These are phyloP conservation scores for Nakazawaea ishiwadae DNA, from an alignment of 805 yeast species.

Conservation along the genomic window DNA sequence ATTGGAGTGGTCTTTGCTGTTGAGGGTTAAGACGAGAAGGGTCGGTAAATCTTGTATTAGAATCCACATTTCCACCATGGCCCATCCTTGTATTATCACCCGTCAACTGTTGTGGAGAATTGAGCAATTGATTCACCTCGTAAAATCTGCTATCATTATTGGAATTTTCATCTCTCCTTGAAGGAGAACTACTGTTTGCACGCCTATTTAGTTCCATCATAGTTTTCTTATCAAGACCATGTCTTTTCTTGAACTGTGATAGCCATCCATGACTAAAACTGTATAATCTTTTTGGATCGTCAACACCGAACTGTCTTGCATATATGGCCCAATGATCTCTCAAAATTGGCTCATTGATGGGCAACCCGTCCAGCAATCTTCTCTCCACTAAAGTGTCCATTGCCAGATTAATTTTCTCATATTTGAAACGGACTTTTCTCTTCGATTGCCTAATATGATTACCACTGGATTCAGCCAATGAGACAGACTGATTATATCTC, in stretches of 20 bases:
- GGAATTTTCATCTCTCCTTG: conserved; percentile 14
- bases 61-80: background rate
- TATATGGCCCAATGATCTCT: conserved; percentile 52
- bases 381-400: conserved; percentile 52
- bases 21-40: background rate
- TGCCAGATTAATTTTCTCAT: conserved; percentile 52
- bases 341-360: conserved; percentile 49
- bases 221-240: conserved; percentile 37
- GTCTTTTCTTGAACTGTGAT: conserved; percentile 54
- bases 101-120: conserved; percentile 7
- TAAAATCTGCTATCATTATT: conserved; percentile 15
- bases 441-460: conserved; percentile 26
- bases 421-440: conserved; percentile 47
- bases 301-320: conserved; percentile 53
- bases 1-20: conserved; percentile 1
- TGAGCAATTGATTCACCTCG: conserved; percentile 10
- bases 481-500: conserved; percentile 32
- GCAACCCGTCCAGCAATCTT: conserved; percentile 36
- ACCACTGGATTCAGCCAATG: conserved; percentile 18
- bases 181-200: conserved; percentile 1
- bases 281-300: conserved; percentile 51
- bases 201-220: conserved; percentile 19
- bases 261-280: conserved; percentile 63
- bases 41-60: background rate
- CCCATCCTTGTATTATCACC: too few relatives aligned